Evolutionary conservation across 805 yeast species (phyloP).

Genomic region (Spathaspora arborariae): DNA sequence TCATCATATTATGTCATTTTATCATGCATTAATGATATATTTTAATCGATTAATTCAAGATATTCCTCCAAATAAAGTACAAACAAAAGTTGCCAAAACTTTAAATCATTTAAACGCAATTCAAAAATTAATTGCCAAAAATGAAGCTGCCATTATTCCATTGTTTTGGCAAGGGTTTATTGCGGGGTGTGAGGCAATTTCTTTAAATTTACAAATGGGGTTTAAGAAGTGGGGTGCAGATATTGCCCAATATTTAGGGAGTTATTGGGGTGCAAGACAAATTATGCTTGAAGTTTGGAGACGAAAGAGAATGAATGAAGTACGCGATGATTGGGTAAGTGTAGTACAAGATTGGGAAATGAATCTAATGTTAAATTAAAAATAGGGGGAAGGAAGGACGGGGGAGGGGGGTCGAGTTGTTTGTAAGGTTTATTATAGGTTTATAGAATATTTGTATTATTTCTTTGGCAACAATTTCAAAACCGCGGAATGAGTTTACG

Average conservation of each 20-base stretch:
- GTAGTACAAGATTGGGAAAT: constrained; percentile 82
- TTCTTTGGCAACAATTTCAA: too few species aligned
- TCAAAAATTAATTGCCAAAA: constrained; percentile 52
- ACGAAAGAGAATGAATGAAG: constrained; percentile 56
- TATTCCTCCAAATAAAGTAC: constrained; percentile 53
- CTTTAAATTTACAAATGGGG: constrained; percentile 54
- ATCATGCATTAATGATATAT: constrained; percentile 67
- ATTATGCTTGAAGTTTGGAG: constrained; percentile 86
- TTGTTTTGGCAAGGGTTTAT: constrained; percentile 87
- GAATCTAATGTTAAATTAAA: constrained; percentile 65
- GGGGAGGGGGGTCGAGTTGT: too few species aligned
- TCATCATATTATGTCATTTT: constrained; percentile 78
- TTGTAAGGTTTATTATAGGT: too few species aligned
- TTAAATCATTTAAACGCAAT: constrained; percentile 62
- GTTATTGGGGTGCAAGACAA: constrained; percentile 83
- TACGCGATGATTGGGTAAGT: constrained; percentile 69
- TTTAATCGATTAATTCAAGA: constrained; percentile 62
- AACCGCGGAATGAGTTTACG: too few species aligned
- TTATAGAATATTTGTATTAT: too few species aligned
- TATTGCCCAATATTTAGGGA: constrained; percentile 53
- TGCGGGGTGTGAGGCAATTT: constrained; percentile 77
- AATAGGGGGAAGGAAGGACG: too few species aligned
- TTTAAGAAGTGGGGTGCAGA: constrained; percentile 74
- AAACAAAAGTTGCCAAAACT: constrained; percentile 57
- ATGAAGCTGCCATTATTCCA: constrained; percentile 63